Evolutionary conservation across 768 basidiomycete genomes (phyloP), one percentile per base, ranked within the genome.

Genomic region (Macrolepiota albuminosa): DNA sequence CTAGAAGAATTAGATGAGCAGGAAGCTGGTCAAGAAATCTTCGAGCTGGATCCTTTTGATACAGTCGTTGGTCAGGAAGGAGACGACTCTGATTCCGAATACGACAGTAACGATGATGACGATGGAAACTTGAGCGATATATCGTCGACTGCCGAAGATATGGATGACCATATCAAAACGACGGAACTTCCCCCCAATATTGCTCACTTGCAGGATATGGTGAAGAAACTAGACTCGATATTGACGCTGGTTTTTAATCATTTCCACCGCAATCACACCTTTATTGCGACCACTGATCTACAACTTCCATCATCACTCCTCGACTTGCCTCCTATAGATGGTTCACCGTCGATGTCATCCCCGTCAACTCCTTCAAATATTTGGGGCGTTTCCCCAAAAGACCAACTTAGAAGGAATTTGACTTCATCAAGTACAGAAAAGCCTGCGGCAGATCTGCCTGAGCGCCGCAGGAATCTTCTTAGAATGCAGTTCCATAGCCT

Each of bases 211-310:
- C 86, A 85, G 57, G 89, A 87, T 50, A 96, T 97, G 94, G 88
- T 92, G 54, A 81, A 82, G 67, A 99, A 99, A 67, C 82, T 99
- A 21, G 97, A 99, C 68, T 82, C 87, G 2, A 93, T 98, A 65
- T 76, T 98, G 33, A 84, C 84, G 36, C 80, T 95, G 33, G 73
- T 97, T 54, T 93, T 98, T 64, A 85, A 93, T 58, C 90, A 98
- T 70, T 89, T 98, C 67, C 78, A 87, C 59, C 76, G 81, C 18
- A 72, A 77, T 16, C 75, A 78, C 61, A 68, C 70, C 21, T 60
- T 66, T 6, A 48, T 70, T 51, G 66, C 68, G 4, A 59, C 66
- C 21, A 34, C 67, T 26, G 57, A 54, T 47, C 62, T 54, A 33
- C 67, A 61, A 37, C 65, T 66, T 47, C 68, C 71, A 34, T 69